These are phyloP conservation scores for Closterium sp. DNA, from an alignment of 139 green algal genomes.

Conservation along the genomic window DNA sequence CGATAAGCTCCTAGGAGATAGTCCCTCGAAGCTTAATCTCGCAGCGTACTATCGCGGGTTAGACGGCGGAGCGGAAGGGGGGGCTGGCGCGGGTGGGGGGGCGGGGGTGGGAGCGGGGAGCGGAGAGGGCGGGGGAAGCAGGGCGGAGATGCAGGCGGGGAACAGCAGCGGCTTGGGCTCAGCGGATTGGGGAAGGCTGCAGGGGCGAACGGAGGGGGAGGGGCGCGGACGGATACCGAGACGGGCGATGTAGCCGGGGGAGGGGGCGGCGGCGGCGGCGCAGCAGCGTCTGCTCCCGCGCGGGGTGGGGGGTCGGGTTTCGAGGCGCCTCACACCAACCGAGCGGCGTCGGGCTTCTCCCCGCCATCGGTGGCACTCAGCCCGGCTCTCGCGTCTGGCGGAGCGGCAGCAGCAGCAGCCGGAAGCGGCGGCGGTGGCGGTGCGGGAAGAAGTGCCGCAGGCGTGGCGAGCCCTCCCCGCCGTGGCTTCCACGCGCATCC, in stretches of 20 bases:
- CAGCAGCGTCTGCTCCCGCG: neutral
- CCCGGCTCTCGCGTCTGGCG: neutral
- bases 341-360: neutral
- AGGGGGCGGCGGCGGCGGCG: too few relatives aligned
- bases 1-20: neutral
- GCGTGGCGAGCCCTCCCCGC: neutral
- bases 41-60: neutral
- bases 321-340: too few relatives aligned
- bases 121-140: neutral
- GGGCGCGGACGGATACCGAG: neutral
- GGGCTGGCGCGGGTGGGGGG: too few relatives aligned
- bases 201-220: neutral
- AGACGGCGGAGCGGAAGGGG: neutral
- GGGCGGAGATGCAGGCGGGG: neutral
- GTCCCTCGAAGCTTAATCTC: slow-evolving; percentile 1
- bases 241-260: neutral
- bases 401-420: neutral
- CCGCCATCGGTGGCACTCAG: neutral
- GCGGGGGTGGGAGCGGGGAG: neutral
- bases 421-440: too few relatives aligned
- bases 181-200: neutral
- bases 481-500: neutral
- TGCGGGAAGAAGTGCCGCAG: neutral
- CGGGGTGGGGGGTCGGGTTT: neutral
- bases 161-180: neutral